Conservation (phyloP, 2,329 filamentous ascomycete species). For the Ophiocordyceps australis region DNA sequence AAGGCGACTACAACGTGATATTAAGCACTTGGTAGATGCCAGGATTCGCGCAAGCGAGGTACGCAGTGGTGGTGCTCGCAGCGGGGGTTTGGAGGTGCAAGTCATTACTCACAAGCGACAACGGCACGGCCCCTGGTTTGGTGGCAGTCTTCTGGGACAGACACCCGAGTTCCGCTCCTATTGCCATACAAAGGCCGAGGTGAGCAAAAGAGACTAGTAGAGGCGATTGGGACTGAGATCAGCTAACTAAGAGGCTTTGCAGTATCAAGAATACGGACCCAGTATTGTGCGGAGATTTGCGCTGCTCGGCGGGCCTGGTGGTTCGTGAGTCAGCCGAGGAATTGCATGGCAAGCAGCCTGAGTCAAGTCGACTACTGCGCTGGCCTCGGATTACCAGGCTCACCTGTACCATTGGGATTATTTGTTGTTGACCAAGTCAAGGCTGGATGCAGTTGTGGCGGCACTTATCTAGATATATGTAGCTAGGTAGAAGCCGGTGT, state of each 20-base stretch:
- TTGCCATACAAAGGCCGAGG: conserved; percentile 81
- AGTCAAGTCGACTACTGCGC: too few relatives aligned
- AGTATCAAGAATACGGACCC: conserved; percentile 92
- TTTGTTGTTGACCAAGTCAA: too few relatives aligned
- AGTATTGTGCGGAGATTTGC: conserved; percentile 93
- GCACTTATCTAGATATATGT: too few relatives aligned
- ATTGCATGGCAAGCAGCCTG: too few relatives aligned
- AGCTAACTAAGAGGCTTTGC: too few relatives aligned
- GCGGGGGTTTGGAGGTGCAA: conserved; percentile 87
- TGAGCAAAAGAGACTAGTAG: too few relatives aligned
- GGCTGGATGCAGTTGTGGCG: too few relatives aligned
- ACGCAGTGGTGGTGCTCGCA: conserved; percentile 78
- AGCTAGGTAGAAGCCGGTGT: too few relatives aligned
- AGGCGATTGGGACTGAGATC: too few relatives aligned
- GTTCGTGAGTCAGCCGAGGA: conserved; percentile 41
- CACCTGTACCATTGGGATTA: too few relatives aligned
- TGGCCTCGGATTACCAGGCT: too few relatives aligned
- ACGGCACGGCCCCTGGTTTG: conserved; percentile 95
- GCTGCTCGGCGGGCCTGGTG: conserved; percentile 77
- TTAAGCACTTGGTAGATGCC: conserved; percentile 86
- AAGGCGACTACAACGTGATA: conserved; percentile 86
- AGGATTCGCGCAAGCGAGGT: conserved; percentile 85
- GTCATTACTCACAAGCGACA: conserved; percentile 97
- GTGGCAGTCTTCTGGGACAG: conserved; percentile 87
- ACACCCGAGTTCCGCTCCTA: conserved; percentile 97